phyloP scores from a whole-genome alignment of 768 basidiomycete species.

The Hydnum rufescens region DNA sequence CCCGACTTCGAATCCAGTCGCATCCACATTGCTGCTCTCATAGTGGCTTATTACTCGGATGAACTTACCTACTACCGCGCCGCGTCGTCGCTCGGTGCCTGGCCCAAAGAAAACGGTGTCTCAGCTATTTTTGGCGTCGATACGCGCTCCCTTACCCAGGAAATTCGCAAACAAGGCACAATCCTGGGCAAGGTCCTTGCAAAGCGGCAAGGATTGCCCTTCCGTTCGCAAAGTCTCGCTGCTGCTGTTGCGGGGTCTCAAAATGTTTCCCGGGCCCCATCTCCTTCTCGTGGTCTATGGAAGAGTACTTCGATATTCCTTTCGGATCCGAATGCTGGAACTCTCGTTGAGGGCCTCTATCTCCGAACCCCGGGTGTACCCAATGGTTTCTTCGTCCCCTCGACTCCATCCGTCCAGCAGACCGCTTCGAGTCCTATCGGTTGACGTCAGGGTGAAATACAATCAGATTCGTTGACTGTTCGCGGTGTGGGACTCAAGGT shows the following conservation, averaged over 20 bases:
- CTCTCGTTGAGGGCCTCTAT: slow-evolving; percentile 85
- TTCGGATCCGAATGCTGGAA: slow-evolving; percentile 75
- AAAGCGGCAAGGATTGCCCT: slow-evolving; percentile 29
- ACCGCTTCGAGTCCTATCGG: slow-evolving; percentile 61
- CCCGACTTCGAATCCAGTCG: slow-evolving; percentile 88
- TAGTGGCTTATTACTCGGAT: slow-evolving; percentile 85
- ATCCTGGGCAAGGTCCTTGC: slow-evolving; percentile 76
- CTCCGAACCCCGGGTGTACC: slow-evolving; percentile 42
- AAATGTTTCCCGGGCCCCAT: slow-evolving; percentile 26
- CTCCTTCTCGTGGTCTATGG: slow-evolving; percentile 51
- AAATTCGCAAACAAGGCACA: slow-evolving; percentile 81
- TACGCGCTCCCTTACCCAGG: slow-evolving; percentile 92
- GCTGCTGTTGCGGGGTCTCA: slow-evolving; percentile 20
- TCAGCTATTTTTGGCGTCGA: slow-evolving; percentile 94
- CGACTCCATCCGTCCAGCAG: slow-evolving; percentile 62
- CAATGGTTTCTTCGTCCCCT: slow-evolving; percentile 30
- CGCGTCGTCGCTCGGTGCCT: slow-evolving; percentile 62
- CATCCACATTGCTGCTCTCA: slow-evolving; percentile 80
- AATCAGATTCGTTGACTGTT: slow-evolving; percentile 89
- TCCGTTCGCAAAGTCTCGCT: slow-evolving; percentile 19
- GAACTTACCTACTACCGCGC: slow-evolving; percentile 93
- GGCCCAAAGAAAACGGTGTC: slow-evolving; percentile 88
- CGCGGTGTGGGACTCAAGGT: slow-evolving; percentile 94
- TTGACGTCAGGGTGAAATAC: slow-evolving; percentile 99
- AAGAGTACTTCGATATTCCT: slow-evolving; percentile 63